Conservation (phyloP, 1,284 basidiomycete genomes). For the Rhodofomes roseus region DNA sequence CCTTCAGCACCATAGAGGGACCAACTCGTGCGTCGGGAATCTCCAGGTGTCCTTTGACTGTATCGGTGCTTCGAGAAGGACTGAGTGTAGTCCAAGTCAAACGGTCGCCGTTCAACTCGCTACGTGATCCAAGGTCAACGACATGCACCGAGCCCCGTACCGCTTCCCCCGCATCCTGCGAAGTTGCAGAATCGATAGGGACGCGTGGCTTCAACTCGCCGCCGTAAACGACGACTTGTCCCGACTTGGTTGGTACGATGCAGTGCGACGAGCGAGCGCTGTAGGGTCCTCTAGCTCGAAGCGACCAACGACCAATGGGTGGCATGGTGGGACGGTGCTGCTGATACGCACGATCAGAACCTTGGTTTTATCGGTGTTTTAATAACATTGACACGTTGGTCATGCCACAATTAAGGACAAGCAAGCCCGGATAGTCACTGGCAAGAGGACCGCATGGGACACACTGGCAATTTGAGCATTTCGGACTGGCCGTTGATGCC, state of each 20-base stretch:
- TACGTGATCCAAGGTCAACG: conserved; percentile 16
- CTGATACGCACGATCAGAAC: not conserved
- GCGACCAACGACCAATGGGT: conserved; percentile 20
- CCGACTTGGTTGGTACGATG: conserved; percentile 22
- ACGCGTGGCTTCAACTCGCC: conserved; percentile 39
- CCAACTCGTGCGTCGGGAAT: conserved; percentile 34
- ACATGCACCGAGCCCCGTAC: conserved; percentile 24
- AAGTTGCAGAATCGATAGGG: conserved; percentile 29
- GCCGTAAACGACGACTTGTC: conserved; percentile 31
- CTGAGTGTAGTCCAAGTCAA: conserved; percentile 14
- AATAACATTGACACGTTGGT: too few relatives aligned
- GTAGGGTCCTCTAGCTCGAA: conserved; percentile 17
- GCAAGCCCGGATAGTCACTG: too few relatives aligned
- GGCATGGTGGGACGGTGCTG: conserved; percentile 8
- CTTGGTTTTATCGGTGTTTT: too few relatives aligned
- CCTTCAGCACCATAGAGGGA: conserved; percentile 26
- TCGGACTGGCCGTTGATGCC: too few relatives aligned
- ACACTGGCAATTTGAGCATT: not conserved
- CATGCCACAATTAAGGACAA: too few relatives aligned
- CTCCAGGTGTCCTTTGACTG: not conserved
- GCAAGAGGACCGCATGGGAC: not conserved
- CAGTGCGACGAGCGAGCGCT: conserved; percentile 31
- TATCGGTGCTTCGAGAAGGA: conserved; percentile 6
- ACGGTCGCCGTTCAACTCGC: not conserved
- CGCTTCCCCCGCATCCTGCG: conserved; percentile 1